Percentiles rank a stretch among this genome's conserved stretches.
Conservation (phyloP, 805 yeast genomes). For the Diddensiella santjacobensis region DNA sequence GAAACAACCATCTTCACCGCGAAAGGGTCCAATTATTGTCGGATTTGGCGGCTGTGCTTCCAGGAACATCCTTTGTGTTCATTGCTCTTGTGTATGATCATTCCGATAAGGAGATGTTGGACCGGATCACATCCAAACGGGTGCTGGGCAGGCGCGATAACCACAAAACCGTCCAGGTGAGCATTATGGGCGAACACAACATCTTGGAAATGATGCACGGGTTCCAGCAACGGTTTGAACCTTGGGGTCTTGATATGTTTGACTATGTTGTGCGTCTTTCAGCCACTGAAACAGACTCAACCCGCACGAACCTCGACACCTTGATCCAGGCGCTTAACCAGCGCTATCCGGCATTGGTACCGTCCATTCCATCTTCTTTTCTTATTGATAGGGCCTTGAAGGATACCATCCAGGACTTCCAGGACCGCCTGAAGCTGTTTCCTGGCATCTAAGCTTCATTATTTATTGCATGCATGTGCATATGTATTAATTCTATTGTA, state of each 20-base stretch:
- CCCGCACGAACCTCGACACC: constrained; percentile 46
- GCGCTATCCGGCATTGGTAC: constrained; percentile 44
- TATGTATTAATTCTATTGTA: background rate
- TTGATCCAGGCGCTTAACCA: constrained; percentile 41
- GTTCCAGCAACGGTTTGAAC: constrained; percentile 67
- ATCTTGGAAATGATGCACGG: constrained; percentile 67
- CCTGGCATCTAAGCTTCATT: background rate
- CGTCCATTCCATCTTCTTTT: constrained; percentile 14
- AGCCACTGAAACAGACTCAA: constrained; percentile 40
- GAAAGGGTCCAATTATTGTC: constrained; percentile 68
- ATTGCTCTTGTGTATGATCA: constrained; percentile 36
- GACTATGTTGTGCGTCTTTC: constrained; percentile 60
- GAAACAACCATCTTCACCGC: constrained; percentile 70
- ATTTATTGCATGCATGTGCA: background rate
- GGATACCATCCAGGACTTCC: constrained; percentile 1
- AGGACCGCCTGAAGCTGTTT: background rate
- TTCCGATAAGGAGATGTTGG: constrained; percentile 20
- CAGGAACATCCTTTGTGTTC: constrained; percentile 56
- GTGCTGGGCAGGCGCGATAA: constrained; percentile 74
- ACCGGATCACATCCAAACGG: constrained; percentile 49
- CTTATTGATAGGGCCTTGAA: background rate
- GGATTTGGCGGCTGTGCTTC: constrained; percentile 40
- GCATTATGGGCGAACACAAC: constrained; percentile 42
- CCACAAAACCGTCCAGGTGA: constrained; percentile 64
- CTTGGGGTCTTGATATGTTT: constrained; percentile 50